Conservation (phyloP, 805 yeast species). For the Metschnikowia lachancei region DNA sequence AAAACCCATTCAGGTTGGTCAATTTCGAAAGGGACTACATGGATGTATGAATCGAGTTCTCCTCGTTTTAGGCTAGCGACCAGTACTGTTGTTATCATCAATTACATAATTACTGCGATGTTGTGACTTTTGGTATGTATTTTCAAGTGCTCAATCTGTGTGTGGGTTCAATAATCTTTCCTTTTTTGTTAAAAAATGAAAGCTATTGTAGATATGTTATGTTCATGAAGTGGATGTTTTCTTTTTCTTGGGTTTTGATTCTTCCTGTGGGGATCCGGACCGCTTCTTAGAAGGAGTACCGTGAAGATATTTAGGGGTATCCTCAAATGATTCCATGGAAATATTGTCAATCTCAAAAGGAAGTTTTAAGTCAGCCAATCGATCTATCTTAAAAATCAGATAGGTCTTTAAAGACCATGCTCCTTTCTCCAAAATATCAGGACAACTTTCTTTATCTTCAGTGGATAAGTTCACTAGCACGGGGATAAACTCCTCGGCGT, state of each 20-base stretch:
- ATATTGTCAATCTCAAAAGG: slow-evolving; percentile 21
- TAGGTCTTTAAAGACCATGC: slow-evolving; percentile 39
- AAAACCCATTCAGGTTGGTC: slow-evolving; percentile 35
- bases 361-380: slow-evolving; percentile 24
- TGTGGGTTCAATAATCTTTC: too few relatives aligned
- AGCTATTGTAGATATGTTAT: background rate
- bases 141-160: background rate
- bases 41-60: slow-evolving; percentile 1
- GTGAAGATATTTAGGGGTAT: background rate
- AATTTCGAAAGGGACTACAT: slow-evolving; percentile 37
- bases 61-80: background rate
- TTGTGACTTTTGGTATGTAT: background rate
- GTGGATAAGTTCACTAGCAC: slow-evolving; percentile 7
- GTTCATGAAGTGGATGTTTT: background rate
- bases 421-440: slow-evolving; percentile 29
- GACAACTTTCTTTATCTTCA: background rate
- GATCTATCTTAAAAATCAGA: slow-evolving; percentile 25
- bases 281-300: background rate
- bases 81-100: background rate
- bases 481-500: slow-evolving; percentile 34
- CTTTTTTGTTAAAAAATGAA: background rate
- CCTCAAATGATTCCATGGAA: slow-evolving; percentile 6
- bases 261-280: background rate
- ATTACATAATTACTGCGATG: background rate
- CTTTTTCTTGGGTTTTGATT: background rate